Percentiles rank a stretch among this genome's conserved stretches.
Evolutionary conservation across 345 rosid species (phyloP).

Genomic region (Trapa incisa): DNA sequence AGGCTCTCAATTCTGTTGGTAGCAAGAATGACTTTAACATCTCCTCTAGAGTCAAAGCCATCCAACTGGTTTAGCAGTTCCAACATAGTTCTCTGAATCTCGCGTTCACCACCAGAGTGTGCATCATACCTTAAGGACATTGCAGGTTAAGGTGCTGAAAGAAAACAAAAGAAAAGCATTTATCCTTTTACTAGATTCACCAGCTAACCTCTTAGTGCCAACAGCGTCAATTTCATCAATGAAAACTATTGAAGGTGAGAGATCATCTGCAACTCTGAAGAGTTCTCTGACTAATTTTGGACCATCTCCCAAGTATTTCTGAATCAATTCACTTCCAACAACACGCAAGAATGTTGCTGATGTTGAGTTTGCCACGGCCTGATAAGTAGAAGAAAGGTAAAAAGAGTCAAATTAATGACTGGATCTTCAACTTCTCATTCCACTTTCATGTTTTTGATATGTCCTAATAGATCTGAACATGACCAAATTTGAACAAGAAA

Average conservation of each 20-base stretch:
- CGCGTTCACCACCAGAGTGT: constrained; percentile 97
- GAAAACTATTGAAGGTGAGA: constrained; percentile 88
- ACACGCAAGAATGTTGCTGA: constrained; percentile 95
- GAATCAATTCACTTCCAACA: constrained; percentile 94
- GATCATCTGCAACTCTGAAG: constrained; percentile 89
- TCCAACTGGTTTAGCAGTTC: constrained; percentile 87
- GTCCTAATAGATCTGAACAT: not conserved
- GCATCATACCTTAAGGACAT: constrained; percentile 58
- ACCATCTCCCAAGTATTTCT: constrained; percentile 91
- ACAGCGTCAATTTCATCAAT: constrained; percentile 97
- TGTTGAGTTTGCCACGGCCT: constrained; percentile 98
- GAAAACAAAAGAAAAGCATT: not conserved
- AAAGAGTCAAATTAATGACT: not conserved
- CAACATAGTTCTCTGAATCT: constrained; percentile 97
- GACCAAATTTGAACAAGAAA: not conserved
- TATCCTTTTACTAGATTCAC: not conserved
- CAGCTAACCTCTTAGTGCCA: constrained; percentile 80
- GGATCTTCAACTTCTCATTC: not conserved
- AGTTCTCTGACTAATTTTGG: constrained; percentile 94
- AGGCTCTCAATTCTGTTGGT: constrained; percentile 92
- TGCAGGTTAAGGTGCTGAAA: not conserved
- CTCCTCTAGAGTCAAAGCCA: constrained; percentile 97
- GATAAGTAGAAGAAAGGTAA: constrained; percentile 8
- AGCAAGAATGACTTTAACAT: constrained; percentile 92
- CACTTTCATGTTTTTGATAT: not conserved